Conservation (phyloP, 768 basidiomycete species). For the Lactarius evosmus region DNA sequence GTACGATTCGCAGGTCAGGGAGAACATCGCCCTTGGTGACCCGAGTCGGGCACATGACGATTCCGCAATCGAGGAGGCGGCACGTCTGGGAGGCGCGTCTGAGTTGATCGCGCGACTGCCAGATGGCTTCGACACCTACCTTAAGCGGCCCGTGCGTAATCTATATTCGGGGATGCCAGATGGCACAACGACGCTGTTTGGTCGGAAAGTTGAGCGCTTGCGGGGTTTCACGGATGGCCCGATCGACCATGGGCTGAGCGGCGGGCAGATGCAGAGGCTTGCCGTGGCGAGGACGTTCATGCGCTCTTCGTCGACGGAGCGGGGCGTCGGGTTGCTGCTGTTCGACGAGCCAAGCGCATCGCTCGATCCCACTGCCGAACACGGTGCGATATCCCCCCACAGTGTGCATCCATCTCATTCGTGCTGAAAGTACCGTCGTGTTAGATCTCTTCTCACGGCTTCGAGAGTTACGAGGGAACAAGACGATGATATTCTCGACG, state of each 20-base stretch:
- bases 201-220: slow-evolving; percentile 43
- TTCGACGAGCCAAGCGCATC: slow-evolving; percentile 76
- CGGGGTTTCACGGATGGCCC: slow-evolving; percentile 1
- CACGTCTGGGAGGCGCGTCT: slow-evolving; percentile 65
- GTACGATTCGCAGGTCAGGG: slow-evolving; percentile 50
- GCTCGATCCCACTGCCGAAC: slow-evolving; percentile 72
- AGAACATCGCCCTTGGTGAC: slow-evolving; percentile 75
- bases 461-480: slow-evolving; percentile 62
- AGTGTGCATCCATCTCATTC: not conserved
- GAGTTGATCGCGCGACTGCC: slow-evolving; percentile 61
- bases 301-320: slow-evolving; percentile 49
- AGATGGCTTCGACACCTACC: slow-evolving; percentile 67
- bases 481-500: slow-evolving; percentile 82
- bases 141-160: slow-evolving; percentile 66
- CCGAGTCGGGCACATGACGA: slow-evolving; percentile 52
- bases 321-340: slow-evolving; percentile 55
- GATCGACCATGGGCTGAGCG: slow-evolving; percentile 42
- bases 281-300: slow-evolving; percentile 76
- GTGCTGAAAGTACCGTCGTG: not conserved
- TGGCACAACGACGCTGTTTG: slow-evolving; percentile 62
- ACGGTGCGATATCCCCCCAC: slow-evolving; percentile 41
- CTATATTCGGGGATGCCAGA: slow-evolving; percentile 63
- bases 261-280: slow-evolving; percentile 74
- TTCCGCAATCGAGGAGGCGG: slow-evolving; percentile 61
- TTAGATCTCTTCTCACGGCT: slow-evolving; percentile 69